These are phyloP conservation scores for Phellinidium pouzarii DNA, from an alignment of 1,284 basidiomycete genomes.

Conservation along the genomic window DNA sequence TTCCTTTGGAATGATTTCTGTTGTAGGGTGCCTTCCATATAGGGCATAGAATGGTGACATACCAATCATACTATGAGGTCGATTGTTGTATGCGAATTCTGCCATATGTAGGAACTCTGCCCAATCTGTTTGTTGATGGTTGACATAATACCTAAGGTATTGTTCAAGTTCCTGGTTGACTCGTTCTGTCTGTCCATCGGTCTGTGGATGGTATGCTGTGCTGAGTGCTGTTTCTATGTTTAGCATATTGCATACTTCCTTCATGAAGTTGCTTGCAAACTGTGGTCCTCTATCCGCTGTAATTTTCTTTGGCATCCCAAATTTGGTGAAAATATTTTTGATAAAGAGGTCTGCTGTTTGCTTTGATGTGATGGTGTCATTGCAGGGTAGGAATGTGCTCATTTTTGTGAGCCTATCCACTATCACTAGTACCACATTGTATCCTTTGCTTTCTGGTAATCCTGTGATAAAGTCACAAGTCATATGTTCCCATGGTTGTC, in stretches of 20 bases:
- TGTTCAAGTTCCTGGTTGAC: conserved; percentile 25
- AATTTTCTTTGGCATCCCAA: not conserved
- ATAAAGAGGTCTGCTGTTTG: not conserved
- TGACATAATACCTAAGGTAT: conserved; percentile 21
- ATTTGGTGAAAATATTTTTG: not conserved
- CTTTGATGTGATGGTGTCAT: not conserved
- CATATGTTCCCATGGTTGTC: not conserved
- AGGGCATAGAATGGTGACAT: conserved; percentile 25
- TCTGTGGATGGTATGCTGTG: conserved; percentile 21
- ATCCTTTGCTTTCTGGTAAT: not conserved
- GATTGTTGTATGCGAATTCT: conserved; percentile 24
- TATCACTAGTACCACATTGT: not conserved
- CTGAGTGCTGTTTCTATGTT: not conserved
- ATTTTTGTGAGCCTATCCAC: not conserved
- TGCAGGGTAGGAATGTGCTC: not conserved
- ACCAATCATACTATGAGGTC: conserved; percentile 21
- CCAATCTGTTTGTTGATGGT: conserved; percentile 30
- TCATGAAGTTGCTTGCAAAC: conserved; percentile 29
- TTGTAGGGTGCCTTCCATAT: conserved; percentile 7
- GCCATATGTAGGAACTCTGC: conserved; percentile 21
- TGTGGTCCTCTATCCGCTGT: conserved; percentile 25
- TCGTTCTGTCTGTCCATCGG: conserved; percentile 27
- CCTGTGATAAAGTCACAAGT: not conserved
- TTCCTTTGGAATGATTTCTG: not conserved
- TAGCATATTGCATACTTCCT: conserved; percentile 8